Base-by-base conservation (phyloP, 768 basidiomycete species). In the Coprinellus micaceus region DNA sequence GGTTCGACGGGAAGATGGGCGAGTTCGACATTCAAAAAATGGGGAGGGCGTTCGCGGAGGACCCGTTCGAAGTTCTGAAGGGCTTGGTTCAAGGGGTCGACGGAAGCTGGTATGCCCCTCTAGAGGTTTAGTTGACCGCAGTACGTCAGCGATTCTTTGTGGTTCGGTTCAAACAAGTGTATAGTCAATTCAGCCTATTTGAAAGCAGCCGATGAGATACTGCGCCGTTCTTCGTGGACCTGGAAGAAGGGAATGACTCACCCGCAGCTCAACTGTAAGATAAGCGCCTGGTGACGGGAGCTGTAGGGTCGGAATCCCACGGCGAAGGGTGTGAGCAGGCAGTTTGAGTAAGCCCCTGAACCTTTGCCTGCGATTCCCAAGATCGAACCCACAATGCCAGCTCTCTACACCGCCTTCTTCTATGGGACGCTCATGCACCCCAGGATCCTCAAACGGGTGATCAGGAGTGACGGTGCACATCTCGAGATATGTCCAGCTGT, bases 371-470 rank as follows among this genome's bases (percentile, higher is more conserved):
- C n/a, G n/a, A n/a, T n/a, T n/a, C n/a, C n/a, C n/a, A n/a, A 43
- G 7, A 43, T 36, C 25, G 24, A 13, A 22, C 52, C 36, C 21
- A 15, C n/a, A 46, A 58, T 43, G 28, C 45, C 40, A 21, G 29
- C 30, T 25, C 36, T 28, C 17, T 41, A 24, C 30, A 64, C 59
- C 13, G 86, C 86, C 17, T 95, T 94, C 70, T 89, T 93, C 74
- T 94, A 95, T 69, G 95, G 95, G 12, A 96, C 91, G 0, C 74
- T 98, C 21, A 85, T 95, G 78, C 91, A 94, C 63, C 93, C 94
- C 5, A 82, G 81, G 49, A 88, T 98, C 64, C 74, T 97, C 37
- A 81, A 76, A 56, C 75, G 85, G 19, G 93, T 97, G 6, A 83
- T 97, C 43, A 77, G 77, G 6, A 85, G 89, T 62, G 74, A 84